phyloP scores from a whole-genome alignment of 441 rosid species.

The Gossypium armourianum region DNA sequence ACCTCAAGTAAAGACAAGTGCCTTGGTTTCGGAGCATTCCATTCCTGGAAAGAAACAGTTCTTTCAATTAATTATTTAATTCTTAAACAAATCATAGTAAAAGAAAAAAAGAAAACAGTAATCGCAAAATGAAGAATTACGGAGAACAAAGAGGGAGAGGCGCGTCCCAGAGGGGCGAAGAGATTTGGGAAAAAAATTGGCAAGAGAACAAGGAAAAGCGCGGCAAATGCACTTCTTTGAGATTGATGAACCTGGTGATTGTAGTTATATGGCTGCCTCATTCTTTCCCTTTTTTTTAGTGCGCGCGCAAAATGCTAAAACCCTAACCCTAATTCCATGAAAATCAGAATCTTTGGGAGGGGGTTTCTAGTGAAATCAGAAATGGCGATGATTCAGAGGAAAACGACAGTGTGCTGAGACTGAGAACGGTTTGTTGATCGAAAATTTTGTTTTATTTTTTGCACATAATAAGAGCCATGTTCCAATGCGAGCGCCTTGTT shows the following conservation, averaged over 20 bases:
- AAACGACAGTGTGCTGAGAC: neutral
- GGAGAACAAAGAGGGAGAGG: conserved; percentile 73
- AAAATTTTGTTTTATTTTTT: neutral
- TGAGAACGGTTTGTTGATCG: neutral
- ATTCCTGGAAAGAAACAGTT: conserved; percentile 45
- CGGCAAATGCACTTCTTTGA: conserved; percentile 45
- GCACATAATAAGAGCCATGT: neutral
- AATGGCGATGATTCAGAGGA: conserved; percentile 7
- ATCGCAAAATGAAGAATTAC: conserved; percentile 26
- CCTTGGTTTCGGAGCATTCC: conserved; percentile 79
- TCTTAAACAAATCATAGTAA: neutral
- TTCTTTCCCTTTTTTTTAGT: neutral
- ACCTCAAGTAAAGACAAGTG: conserved; percentile 50
- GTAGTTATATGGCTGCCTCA: conserved; percentile 27
- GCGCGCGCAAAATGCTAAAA: neutral
- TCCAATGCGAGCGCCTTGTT: neutral
- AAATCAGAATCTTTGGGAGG: neutral
- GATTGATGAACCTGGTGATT: conserved; percentile 25
- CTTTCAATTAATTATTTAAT: neutral
- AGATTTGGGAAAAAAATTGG: conserved; percentile 52
- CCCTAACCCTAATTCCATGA: conserved; percentile 6
- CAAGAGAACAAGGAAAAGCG: conserved; percentile 37
- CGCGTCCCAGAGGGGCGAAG: conserved; percentile 56
- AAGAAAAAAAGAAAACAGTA: neutral
- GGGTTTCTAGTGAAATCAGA: neutral